Percentiles rank a stretch among this genome's conserved stretches.
phyloP scores from a whole-genome alignment of 371 early-diverging fungal species.

The Apophysomyces variabilis region DNA sequence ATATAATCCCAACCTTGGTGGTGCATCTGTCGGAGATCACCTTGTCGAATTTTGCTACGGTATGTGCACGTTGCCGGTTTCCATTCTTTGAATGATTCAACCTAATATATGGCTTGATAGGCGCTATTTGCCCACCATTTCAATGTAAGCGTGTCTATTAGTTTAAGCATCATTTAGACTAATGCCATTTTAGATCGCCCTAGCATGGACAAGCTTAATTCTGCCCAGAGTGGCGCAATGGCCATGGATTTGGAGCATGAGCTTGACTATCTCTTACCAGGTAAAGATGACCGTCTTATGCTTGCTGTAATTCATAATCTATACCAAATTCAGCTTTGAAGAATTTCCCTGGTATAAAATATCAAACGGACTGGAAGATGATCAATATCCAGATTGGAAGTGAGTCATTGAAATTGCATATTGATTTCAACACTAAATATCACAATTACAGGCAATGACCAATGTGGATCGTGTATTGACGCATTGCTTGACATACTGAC shows the following conservation, averaged over 20 bases:
- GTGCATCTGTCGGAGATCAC: slow-evolving; percentile 29
- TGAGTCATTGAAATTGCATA: neutral
- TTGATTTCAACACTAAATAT: neutral
- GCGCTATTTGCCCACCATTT: slow-evolving; percentile 9
- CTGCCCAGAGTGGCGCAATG: slow-evolving; percentile 31
- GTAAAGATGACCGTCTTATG: neutral
- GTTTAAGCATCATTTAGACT: neutral
- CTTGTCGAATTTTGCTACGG: slow-evolving; percentile 26
- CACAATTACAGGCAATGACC: slow-evolving; percentile 24
- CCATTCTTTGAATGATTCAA: neutral
- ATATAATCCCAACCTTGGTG: slow-evolving; percentile 22
- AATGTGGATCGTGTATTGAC: slow-evolving; percentile 26
- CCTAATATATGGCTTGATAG: neutral
- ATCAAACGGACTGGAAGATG: slow-evolving; percentile 21
- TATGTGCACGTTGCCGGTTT: neutral
- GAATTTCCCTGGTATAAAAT: slow-evolving; percentile 20
- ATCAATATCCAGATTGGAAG: slow-evolving; percentile 26
- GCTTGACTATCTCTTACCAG: slow-evolving; percentile 25
- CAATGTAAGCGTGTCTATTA: neutral
- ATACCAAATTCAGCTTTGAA: slow-evolving; percentile 2
- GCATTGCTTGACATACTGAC: slow-evolving; percentile 11
- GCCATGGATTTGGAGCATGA: slow-evolving; percentile 26
- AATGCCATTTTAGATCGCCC: slow-evolving; percentile 18
- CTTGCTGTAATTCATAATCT: neutral
- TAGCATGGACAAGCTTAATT: slow-evolving; percentile 24